Conservation (phyloP, 2,329 filamentous ascomycete species). For the Sclerotinia nivalis region DNA sequence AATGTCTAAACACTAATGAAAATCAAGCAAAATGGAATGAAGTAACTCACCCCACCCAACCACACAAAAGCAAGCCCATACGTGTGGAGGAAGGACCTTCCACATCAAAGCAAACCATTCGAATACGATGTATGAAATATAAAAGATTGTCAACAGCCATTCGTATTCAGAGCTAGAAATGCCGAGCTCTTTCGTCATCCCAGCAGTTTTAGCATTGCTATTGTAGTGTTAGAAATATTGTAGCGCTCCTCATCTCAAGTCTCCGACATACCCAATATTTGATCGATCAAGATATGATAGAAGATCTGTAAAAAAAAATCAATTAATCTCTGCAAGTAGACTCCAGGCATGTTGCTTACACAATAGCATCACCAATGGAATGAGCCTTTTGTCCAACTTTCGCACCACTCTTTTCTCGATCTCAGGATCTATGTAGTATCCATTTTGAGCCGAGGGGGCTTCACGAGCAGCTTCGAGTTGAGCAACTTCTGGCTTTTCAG, state of each 20-base stretch:
- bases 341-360: slow-evolving; percentile 18
- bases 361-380: slow-evolving; percentile 41
- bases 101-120: slow-evolving; percentile 45
- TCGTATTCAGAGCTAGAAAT: slow-evolving; percentile 47
- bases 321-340: neutral
- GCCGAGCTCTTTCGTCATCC: slow-evolving; percentile 52
- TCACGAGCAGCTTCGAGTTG: slow-evolving; percentile 12
- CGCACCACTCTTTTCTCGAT: slow-evolving; percentile 52
- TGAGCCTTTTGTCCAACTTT: slow-evolving; percentile 60
- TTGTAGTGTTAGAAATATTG: slow-evolving; percentile 3
- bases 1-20: neutral
- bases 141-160: slow-evolving; percentile 47
- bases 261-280: slow-evolving; percentile 47
- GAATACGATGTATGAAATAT: slow-evolving; percentile 46
- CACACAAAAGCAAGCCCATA: slow-evolving; percentile 43
- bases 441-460: slow-evolving; percentile 9
- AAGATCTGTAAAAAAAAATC: slow-evolving; percentile 42
- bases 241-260: neutral
- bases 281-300: slow-evolving; percentile 51
- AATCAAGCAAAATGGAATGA: neutral
- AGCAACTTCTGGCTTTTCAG: neutral
- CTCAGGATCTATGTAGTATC: slow-evolving; percentile 8
- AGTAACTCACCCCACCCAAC: slow-evolving; percentile 41
- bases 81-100: slow-evolving; percentile 44
- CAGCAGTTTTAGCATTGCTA: slow-evolving; percentile 56